Evolutionary conservation across 768 basidiomycete genomes (phyloP).

Genomic region (Cantharellus cinnabarinus): DNA sequence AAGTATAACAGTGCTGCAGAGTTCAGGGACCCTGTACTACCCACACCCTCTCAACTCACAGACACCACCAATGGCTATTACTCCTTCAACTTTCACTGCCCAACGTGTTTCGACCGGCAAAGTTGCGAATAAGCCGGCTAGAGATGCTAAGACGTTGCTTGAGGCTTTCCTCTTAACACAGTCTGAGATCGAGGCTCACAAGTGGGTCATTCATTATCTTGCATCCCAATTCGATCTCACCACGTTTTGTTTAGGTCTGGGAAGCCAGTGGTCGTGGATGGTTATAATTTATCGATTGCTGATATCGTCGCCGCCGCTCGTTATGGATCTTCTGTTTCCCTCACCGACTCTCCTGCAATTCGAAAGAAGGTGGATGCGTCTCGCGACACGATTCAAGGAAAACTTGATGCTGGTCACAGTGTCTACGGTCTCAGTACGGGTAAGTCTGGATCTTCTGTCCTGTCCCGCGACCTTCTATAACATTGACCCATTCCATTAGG

Average conservation of each 20-base stretch:
- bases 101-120: too few species aligned
- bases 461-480: constrained; percentile 11
- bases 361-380: constrained; percentile 32
- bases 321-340: constrained; percentile 29
- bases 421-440: constrained; percentile 77
- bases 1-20: too few species aligned
- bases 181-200: not conserved
- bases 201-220: not conserved
- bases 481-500: not conserved
- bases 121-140: too few species aligned
- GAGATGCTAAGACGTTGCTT: not conserved
- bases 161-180: not conserved
- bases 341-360: constrained; percentile 30
- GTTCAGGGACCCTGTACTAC: too few species aligned
- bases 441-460: constrained; percentile 7
- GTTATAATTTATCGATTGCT: constrained; percentile 49
- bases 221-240: not conserved
- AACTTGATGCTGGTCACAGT: constrained; percentile 44
- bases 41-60: too few species aligned
- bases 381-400: constrained; percentile 40
- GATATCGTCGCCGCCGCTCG: constrained; percentile 62
- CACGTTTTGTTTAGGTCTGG: not conserved
- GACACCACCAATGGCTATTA: too few species aligned
- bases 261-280: constrained; percentile 37
- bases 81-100: too few species aligned